These are phyloP conservation scores for Colletotrichum camelliae DNA, from an alignment of 2,329 filamentous ascomycete species.

Conservation along the genomic window DNA sequence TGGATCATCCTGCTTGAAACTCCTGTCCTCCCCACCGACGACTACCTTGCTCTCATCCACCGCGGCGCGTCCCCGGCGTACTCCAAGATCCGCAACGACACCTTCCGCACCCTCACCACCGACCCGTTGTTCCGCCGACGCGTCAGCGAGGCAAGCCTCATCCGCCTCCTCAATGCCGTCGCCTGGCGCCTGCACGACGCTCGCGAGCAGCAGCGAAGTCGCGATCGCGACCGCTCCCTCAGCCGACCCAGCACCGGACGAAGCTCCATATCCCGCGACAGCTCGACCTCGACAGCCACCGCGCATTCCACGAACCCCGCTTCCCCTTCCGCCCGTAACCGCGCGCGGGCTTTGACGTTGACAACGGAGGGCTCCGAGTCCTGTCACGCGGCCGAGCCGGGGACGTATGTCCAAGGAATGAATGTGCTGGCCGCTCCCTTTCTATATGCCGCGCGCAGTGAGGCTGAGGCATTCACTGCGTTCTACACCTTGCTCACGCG, in stretches of 20 bases:
- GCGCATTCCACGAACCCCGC: constrained; percentile 43
- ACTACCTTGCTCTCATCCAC: constrained; percentile 89
- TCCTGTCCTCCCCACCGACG: constrained; percentile 81
- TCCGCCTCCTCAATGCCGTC: constrained; percentile 91
- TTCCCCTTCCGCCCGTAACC: constrained; percentile 51
- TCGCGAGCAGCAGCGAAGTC: constrained; percentile 53
- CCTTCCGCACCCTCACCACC: constrained; percentile 93
- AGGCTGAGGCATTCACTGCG: constrained; percentile 91
- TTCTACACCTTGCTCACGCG: constrained; percentile 87
- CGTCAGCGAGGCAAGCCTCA: constrained; percentile 94
- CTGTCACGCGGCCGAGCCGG: constrained; percentile 65
- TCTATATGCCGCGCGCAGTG: constrained; percentile 90
- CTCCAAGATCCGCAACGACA: constrained; percentile 97
- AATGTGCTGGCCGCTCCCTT: constrained; percentile 97
- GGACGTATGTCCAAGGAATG: constrained; percentile 98
- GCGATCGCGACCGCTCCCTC: constrained; percentile 27
- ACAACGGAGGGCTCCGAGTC: constrained; percentile 64
- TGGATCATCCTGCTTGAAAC: constrained; percentile 95
- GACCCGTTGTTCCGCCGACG: constrained; percentile 96
- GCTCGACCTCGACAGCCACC: constrained; percentile 30
- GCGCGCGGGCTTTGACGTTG: constrained; percentile 62
- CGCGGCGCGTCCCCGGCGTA: constrained; percentile 94
- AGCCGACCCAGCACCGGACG: constrained; percentile 42
- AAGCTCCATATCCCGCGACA: constrained; percentile 35
- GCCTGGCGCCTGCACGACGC: constrained; percentile 93